phyloP scores from a whole-genome alignment of 352 stramenopile species.

The Pythium guiyangense region DNA sequence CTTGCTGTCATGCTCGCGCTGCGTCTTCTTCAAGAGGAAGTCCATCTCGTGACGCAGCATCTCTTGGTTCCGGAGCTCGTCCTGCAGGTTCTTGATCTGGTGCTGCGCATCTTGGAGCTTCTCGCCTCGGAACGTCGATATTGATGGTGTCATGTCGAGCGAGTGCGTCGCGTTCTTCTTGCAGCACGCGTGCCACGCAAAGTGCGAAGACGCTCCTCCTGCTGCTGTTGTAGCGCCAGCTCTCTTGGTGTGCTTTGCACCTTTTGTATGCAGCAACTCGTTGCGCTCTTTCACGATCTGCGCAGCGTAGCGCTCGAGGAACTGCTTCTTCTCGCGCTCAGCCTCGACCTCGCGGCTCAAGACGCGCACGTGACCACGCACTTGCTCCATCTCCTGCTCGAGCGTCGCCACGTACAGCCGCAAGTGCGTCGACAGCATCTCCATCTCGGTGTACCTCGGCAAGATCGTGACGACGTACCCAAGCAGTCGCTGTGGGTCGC shows the following conservation, averaged over 20 bases:
- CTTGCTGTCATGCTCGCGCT: conserved; percentile 74
- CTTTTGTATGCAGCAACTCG: conserved; percentile 62
- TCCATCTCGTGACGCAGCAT: conserved; percentile 53
- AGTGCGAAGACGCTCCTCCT: conserved; percentile 23
- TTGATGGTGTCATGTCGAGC: conserved; percentile 67
- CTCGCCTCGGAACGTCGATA: conserved; percentile 66
- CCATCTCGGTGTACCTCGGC: conserved; percentile 79
- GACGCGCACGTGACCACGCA: conserved; percentile 53
- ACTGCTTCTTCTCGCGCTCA: conserved; percentile 77
- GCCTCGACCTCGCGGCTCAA: conserved; percentile 38
- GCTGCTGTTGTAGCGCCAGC: neutral
- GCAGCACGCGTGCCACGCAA: conserved; percentile 80
- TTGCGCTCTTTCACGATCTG: conserved; percentile 87
- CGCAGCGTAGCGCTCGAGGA: conserved; percentile 73
- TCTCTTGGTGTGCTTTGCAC: conserved; percentile 25
- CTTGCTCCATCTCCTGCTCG: conserved; percentile 74
- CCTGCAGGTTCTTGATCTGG: conserved; percentile 42
- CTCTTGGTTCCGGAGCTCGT: conserved; percentile 65
- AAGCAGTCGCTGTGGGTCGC: conserved; percentile 66
- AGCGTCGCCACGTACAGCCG: conserved; percentile 63
- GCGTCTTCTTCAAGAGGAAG: conserved; percentile 64
- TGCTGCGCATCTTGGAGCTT: conserved; percentile 57
- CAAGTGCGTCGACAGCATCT: conserved; percentile 74
- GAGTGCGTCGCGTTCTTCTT: conserved; percentile 69
- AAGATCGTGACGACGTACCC: conserved; percentile 73